Conservation (phyloP, 2,329 filamentous ascomycete genomes). For the Cladobotryum protrusum region DNA sequence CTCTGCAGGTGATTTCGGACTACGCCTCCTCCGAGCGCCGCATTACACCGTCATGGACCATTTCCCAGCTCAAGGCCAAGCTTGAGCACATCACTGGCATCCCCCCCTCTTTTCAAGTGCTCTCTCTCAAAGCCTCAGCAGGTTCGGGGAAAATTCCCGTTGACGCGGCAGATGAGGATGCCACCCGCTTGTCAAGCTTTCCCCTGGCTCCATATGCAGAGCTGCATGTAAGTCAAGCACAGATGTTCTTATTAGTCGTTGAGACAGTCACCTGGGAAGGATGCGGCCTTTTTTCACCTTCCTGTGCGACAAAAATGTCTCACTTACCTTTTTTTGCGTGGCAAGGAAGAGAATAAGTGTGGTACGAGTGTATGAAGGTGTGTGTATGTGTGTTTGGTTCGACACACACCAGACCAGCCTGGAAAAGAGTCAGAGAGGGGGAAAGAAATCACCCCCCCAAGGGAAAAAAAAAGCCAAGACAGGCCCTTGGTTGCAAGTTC, state of each 20-base stretch:
- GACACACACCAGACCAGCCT: neutral
- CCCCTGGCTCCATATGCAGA: constrained; percentile 69
- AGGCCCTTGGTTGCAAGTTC: neutral
- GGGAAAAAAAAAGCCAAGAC: constrained; percentile 2
- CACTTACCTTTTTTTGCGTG: constrained; percentile 1
- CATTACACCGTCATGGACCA: constrained; percentile 86
- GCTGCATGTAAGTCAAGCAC: constrained; percentile 60
- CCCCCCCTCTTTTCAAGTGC: constrained; percentile 69
- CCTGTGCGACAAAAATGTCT: constrained; percentile 13
- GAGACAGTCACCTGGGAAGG: constrained; percentile 7
- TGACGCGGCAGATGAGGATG: constrained; percentile 67
- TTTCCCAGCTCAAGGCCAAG: constrained; percentile 75
- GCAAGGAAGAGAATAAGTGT: too few species aligned
- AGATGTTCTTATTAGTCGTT: constrained; percentile 14
- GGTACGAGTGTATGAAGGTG: too few species aligned
- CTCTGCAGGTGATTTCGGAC: constrained; percentile 68
- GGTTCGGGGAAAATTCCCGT: constrained; percentile 56
- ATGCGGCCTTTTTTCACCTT: neutral
- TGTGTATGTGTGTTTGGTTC: neutral
- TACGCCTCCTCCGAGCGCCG: constrained; percentile 80
- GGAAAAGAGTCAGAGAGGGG: neutral
- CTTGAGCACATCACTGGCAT: constrained; percentile 92
- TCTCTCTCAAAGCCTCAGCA: constrained; percentile 59
- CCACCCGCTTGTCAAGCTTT: constrained; percentile 56
- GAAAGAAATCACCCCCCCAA: too few species aligned